These are phyloP conservation scores for Penicillium polonicum DNA, from an alignment of 2,329 filamentous ascomycete species.

Conservation along the genomic window DNA sequence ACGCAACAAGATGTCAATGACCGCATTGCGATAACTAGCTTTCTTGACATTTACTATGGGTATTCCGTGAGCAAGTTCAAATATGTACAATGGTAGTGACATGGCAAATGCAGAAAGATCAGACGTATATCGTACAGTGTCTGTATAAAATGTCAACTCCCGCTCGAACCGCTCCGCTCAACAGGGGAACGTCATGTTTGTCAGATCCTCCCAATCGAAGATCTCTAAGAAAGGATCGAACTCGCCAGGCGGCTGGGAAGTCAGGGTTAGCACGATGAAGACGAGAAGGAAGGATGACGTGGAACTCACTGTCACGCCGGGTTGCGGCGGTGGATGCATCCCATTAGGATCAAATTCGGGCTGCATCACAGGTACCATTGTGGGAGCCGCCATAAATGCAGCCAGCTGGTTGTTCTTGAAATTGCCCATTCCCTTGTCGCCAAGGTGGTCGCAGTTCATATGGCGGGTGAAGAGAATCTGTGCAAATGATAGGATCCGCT, in stretches of 20 bases:
- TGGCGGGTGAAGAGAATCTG: constrained; percentile 38
- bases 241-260: constrained; percentile 25
- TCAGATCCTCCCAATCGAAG: constrained; percentile 37
- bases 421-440: constrained; percentile 29
- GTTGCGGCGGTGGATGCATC: constrained; percentile 23
- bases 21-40: neutral
- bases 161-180: neutral
- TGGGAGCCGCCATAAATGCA: constrained; percentile 22
- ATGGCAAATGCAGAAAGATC: neutral
- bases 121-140: neutral
- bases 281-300: neutral
- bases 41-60: neutral
- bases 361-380: constrained; percentile 22
- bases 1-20: neutral
- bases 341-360: constrained; percentile 22
- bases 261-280: constrained; percentile 5
- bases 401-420: constrained; percentile 33
- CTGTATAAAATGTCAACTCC: neutral
- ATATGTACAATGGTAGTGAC: neutral
- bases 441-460: constrained; percentile 34
- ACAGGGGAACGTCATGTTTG: constrained; percentile 28
- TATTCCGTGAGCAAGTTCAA: neutral
- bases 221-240: constrained; percentile 37
- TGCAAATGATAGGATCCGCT: constrained; percentile 37
- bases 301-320: constrained; percentile 28